phyloP scores from a whole-genome alignment of 2,329 filamentous ascomycete species.

The Penicillium italicum region DNA sequence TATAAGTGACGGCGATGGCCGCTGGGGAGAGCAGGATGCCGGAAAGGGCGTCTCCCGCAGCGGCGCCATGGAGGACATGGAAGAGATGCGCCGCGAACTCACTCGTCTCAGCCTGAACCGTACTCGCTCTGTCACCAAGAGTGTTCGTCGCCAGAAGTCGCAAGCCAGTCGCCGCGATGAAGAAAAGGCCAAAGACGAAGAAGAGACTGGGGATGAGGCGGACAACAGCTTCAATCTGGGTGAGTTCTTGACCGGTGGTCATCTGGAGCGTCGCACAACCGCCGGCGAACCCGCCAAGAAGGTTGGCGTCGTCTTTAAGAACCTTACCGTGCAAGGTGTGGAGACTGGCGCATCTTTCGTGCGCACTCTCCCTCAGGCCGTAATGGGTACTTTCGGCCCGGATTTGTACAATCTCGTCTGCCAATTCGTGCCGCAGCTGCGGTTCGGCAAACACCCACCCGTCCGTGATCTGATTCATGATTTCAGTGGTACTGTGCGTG shows the following conservation, averaged over 20 bases:
- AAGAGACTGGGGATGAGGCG: conserved; percentile 22
- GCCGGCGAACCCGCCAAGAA: conserved; percentile 66
- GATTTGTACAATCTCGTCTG: conserved; percentile 67
- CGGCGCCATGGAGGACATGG: conserved; percentile 58
- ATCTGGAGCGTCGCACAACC: conserved; percentile 68
- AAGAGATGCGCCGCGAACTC: conserved; percentile 55
- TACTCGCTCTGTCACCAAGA: conserved; percentile 31
- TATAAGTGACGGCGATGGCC: conserved; percentile 42
- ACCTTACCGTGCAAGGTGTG: conserved; percentile 69
- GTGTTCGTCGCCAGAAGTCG: conserved; percentile 28
- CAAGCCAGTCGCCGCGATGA: conserved; percentile 33
- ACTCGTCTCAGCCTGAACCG: conserved; percentile 49
- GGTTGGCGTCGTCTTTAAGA: conserved; percentile 72
- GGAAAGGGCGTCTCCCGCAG: conserved; percentile 53
- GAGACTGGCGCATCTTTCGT: conserved; percentile 66
- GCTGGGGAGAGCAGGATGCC: conserved; percentile 61
- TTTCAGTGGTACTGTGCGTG: conserved; percentile 64
- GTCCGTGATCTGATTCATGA: conserved; percentile 59
- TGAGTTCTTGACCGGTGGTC: conserved; percentile 68
- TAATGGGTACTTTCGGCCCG: conserved; percentile 75
- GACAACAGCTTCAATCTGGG: conserved; percentile 61
- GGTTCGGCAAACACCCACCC: conserved; percentile 47
- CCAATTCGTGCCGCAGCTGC: conserved; percentile 51
- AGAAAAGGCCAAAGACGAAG: conserved; percentile 45
- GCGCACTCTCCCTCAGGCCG: conserved; percentile 67